phyloP scores from a whole-genome alignment of 148 eudicot genomes.

The Vaccinium macrocarpon region DNA sequence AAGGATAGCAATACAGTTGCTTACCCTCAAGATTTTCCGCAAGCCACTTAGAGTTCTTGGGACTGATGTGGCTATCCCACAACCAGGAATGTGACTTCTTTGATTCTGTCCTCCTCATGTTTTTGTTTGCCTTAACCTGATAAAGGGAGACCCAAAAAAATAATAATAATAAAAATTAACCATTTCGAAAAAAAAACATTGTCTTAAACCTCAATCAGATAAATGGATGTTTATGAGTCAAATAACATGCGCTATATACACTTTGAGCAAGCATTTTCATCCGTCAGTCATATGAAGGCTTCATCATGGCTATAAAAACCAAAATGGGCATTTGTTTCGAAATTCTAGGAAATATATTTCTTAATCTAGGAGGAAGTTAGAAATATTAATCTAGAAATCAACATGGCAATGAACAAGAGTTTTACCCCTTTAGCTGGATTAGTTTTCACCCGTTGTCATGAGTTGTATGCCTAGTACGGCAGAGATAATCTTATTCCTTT shows the following conservation, averaged over 20 bases:
- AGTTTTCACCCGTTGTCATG: not conserved
- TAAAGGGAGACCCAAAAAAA: not conserved
- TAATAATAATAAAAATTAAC: not conserved
- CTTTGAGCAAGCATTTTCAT: not conserved
- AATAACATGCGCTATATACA: not conserved
- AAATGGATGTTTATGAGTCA: not conserved
- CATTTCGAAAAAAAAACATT: not conserved
- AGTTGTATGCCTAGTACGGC: not conserved
- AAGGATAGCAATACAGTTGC: slow-evolving; percentile 23
- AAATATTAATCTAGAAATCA: not conserved
- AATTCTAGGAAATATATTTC: not conserved
- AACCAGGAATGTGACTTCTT: slow-evolving; percentile 73
- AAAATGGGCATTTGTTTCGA: not conserved
- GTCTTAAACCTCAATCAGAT: not conserved
- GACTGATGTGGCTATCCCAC: slow-evolving; percentile 84
- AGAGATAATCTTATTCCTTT: not conserved
- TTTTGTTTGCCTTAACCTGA: slow-evolving; percentile 25
- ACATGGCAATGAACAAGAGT: not conserved
- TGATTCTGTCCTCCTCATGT: slow-evolving; percentile 40
- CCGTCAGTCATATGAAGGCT: not conserved
- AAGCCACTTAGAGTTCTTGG: slow-evolving; percentile 79
- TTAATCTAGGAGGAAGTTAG: not conserved
- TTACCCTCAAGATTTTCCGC: slow-evolving; percentile 73
- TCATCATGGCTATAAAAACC: not conserved
- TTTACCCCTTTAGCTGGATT: not conserved